These are phyloP conservation scores for Tetrahymena borealis DNA, from an alignment of 73 alveolate species.

Conservation along the genomic window DNA sequence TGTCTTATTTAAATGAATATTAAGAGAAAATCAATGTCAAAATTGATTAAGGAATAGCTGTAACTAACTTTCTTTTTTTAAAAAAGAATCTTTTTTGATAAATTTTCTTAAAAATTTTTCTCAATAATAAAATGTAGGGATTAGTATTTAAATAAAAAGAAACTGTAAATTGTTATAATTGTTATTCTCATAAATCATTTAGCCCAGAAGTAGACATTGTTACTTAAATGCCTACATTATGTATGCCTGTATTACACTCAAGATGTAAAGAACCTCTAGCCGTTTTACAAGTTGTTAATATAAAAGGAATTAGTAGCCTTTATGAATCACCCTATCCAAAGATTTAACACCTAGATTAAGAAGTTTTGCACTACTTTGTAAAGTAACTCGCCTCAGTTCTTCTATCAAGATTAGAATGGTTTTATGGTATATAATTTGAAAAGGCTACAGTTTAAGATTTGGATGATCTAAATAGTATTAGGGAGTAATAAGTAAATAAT, in stretches of 20 bases:
- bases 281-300: slow-evolving; percentile 39
- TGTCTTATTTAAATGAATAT: slow-evolving; percentile 41
- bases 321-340: slow-evolving; percentile 21
- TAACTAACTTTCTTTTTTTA: not conserved
- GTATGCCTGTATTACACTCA: slow-evolving; percentile 40
- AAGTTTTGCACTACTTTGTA: slow-evolving; percentile 46
- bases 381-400: slow-evolving; percentile 29
- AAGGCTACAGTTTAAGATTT: not conserved
- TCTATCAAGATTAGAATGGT: not conserved
- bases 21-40: slow-evolving; percentile 1
- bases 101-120: not conserved
- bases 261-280: slow-evolving; percentile 20
- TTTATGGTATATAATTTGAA: not conserved
- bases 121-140: too few relatives aligned
- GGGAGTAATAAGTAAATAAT: not conserved
- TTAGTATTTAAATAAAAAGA: slow-evolving; percentile 12
- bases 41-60: slow-evolving; percentile 27
- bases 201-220: slow-evolving; percentile 59
- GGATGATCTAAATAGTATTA: not conserved
- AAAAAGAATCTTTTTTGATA: slow-evolving; percentile 3
- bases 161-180: slow-evolving; percentile 33
- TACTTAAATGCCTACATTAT: slow-evolving; percentile 58
- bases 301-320: slow-evolving; percentile 50
- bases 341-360: slow-evolving; percentile 48
- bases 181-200: slow-evolving; percentile 42